Evolutionary conservation across 2,329 filamentous ascomycete genomes (phyloP), one percentile per base, ranked within the genome.

Genomic region (Trichoderma sp.): DNA sequence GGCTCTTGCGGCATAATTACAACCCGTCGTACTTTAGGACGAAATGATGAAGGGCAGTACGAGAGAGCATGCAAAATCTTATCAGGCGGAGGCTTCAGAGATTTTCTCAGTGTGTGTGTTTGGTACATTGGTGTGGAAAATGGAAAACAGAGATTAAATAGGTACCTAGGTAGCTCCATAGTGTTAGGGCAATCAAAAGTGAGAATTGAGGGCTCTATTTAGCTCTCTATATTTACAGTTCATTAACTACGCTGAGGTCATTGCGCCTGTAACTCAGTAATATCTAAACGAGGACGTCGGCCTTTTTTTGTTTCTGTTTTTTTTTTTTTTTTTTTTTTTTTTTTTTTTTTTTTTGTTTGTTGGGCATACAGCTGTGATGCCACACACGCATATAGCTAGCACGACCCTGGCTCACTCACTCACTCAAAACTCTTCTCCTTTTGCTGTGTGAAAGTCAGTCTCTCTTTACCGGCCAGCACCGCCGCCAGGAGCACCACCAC

Each of bases 381-480:
- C 28, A 37, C 63, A 58, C 54, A 10, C 26, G 26, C 63, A 58
- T 30, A 3, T 11, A 10, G 49, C 32, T n/a, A 24, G 26, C 39
- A 55, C 30, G 4, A 11, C 30, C 37, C 21, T 21, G 52, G 21
- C 14, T 46, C 24, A 18, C n/a, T n/a, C 7, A 46, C 28, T 28
- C 26, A 52, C 24, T 56, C 30, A 37, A 13, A 21, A 21, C 21
- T 21, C 55, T 4, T 32, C 34, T 37, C 39, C 14, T 43, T 43
- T 30, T 21, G 11, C 49, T 65, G 16, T 11, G 46, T 24, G n/a
- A 24, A 46, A 3, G 2, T 16, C 28, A 5, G 13, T 26, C n/a
- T 26, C 30, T 52, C 30, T 52, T 64, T 69, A 69, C 52, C 60
- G 59, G 52, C 73, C 73, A 49, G 74, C 70, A 66, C 77, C 77